Conservation (phyloP, 2,329 filamentous ascomycete species). For the Tolypocladium inflatum region DNA sequence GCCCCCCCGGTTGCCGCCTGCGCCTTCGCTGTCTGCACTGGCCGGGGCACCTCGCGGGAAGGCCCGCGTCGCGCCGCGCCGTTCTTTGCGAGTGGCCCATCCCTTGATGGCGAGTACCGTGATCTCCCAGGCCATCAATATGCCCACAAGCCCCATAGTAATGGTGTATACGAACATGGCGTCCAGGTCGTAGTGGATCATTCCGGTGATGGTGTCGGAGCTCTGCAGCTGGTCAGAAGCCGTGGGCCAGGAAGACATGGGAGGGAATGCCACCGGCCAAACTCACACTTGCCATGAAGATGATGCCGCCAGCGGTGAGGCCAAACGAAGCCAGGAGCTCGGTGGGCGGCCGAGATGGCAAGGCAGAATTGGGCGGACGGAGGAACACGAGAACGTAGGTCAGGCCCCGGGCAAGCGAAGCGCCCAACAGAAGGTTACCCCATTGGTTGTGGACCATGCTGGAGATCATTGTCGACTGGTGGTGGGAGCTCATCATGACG, state of each 20-base stretch:
- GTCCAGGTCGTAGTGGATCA: conserved; percentile 68
- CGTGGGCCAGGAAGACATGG: neutral
- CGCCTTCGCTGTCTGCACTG: neutral
- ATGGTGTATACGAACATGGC: conserved; percentile 93
- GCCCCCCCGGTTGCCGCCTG: neutral
- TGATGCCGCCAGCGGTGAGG: conserved; percentile 73
- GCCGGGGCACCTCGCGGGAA: neutral
- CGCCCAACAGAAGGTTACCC: conserved; percentile 76
- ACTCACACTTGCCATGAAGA: conserved; percentile 86
- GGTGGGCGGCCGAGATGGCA: conserved; percentile 78
- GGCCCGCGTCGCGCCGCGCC: neutral
- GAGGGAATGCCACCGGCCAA: neutral
- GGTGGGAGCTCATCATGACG: conserved; percentile 91
- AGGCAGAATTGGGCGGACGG: conserved; percentile 67
- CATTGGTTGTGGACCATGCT: conserved; percentile 92
- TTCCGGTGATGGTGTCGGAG: conserved; percentile 64
- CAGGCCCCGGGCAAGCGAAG: conserved; percentile 64
- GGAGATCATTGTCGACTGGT: conserved; percentile 73
- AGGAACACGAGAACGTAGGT: conserved; percentile 78
- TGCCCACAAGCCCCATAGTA: conserved; percentile 70
- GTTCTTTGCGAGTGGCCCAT: conserved; percentile 55
- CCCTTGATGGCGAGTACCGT: conserved; percentile 76
- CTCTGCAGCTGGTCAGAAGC: conserved; percentile 38
- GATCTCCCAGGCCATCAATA: conserved; percentile 80
- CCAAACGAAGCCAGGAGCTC: conserved; percentile 85